Conservation (phyloP, 2,329 filamentous ascomycete species). For the Claviceps africana region DNA sequence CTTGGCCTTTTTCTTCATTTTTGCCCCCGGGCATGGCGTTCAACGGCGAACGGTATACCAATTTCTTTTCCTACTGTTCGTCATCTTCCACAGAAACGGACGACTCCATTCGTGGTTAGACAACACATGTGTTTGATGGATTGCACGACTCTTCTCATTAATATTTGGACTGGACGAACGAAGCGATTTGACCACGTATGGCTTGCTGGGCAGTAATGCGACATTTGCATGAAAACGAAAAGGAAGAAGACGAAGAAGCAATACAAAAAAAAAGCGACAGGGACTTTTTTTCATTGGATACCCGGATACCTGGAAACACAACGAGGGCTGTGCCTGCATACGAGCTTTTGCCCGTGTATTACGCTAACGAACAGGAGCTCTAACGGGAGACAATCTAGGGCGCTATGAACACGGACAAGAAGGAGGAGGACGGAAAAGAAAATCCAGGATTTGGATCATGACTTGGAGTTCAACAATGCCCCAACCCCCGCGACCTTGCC, state of each 20-base stretch:
- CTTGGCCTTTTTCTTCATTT: slow-evolving; percentile 2
- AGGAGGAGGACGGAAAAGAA: not conserved
- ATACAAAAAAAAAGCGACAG: not conserved
- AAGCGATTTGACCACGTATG: not conserved
- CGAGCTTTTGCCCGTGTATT: not conserved
- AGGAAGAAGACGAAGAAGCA: not conserved
- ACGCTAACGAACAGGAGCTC: not conserved
- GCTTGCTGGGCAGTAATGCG: not conserved
- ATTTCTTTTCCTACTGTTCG: slow-evolving; percentile 8
- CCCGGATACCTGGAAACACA: not conserved
- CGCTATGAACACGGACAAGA: not conserved
- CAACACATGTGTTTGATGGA: slow-evolving; percentile 1
- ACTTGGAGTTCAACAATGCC: not conserved
- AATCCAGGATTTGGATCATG: not conserved
- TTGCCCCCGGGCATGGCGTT: slow-evolving; percentile 10
- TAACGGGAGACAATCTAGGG: not conserved
- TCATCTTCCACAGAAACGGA: slow-evolving; percentile 3
- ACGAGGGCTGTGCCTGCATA: not conserved
- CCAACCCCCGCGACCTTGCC: not conserved
- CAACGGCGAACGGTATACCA: slow-evolving; percentile 10
- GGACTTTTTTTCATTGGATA: not conserved
- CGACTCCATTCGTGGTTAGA: not conserved
- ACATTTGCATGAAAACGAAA: not conserved
- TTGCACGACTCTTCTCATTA: not conserved
- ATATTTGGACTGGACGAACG: not conserved